A percentile compares a stretch with the other conserved stretches of the same genome.
These are phyloP conservation scores for Phialocephala sp. DNA, from an alignment of 2,329 filamentous ascomycete species.

Conservation along the genomic window DNA sequence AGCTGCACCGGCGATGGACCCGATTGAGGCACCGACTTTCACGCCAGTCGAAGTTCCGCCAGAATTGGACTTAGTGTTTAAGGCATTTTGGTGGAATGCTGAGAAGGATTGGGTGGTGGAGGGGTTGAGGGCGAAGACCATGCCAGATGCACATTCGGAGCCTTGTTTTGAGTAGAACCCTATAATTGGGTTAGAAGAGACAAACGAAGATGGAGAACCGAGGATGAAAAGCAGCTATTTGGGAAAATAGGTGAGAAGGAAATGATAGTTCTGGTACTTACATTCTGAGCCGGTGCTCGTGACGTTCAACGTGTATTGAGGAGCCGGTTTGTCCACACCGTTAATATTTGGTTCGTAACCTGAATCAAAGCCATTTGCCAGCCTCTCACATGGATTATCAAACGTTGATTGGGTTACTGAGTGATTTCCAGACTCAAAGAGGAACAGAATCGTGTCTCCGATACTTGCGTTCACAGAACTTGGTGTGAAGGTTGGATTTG, in stretches of 20 bases:
- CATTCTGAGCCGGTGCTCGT: slow-evolving; percentile 24
- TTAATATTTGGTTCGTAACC: slow-evolving; percentile 49
- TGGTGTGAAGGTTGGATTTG: slow-evolving; percentile 66
- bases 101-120: slow-evolving; percentile 15
- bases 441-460: slow-evolving; percentile 42
- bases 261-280: slow-evolving; percentile 12
- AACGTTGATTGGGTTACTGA: slow-evolving; percentile 49
- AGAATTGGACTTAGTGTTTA: background rate
- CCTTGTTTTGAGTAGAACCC: slow-evolving; percentile 28
- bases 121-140: slow-evolving; percentile 28
- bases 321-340: slow-evolving; percentile 51
- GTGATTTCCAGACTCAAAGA: slow-evolving; percentile 51
- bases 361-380: slow-evolving; percentile 63
- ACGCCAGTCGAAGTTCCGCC: slow-evolving; percentile 7
- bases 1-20: slow-evolving; percentile 6
- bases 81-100: slow-evolving; percentile 11
- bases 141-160: slow-evolving; percentile 23
- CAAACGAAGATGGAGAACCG: background rate
- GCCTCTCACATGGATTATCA: slow-evolving; percentile 44
- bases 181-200: background rate
- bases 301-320: slow-evolving; percentile 21
- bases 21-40: slow-evolving; percentile 23
- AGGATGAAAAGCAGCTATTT: background rate
- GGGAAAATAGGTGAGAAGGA: background rate
- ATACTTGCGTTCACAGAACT: slow-evolving; percentile 42